Conservation (phyloP, 2,329 filamentous ascomycete species). For the Colletotrichum tropicale region DNA sequence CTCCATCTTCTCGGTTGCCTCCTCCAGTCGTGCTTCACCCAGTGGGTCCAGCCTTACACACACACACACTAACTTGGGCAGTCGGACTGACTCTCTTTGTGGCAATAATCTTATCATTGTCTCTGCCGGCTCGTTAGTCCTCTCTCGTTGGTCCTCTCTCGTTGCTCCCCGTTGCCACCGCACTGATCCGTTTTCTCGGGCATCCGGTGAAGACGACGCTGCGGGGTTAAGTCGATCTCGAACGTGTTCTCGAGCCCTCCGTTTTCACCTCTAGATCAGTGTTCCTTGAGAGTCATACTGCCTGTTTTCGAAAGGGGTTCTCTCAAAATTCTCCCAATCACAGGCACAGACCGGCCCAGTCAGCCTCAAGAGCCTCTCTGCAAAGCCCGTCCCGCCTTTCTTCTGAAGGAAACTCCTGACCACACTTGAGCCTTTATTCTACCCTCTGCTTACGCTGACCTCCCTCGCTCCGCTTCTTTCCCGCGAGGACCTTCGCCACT, state of each 20-base stretch:
- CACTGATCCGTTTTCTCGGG: neutral
- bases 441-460: neutral
- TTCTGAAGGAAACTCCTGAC: too few relatives aligned
- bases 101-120: constrained; percentile 3
- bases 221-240: neutral
- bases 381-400: too few relatives aligned
- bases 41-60: constrained; percentile 1
- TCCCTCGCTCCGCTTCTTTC: neutral
- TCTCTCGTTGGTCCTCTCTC: neutral
- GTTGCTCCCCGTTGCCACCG: neutral
- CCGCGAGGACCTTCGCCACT: neutral
- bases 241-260: neutral
- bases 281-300: too few relatives aligned
- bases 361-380: too few relatives aligned
- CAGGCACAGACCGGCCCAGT: too few relatives aligned
- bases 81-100: neutral
- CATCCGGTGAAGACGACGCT: neutral
- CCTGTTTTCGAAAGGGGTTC: too few relatives aligned
- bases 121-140: neutral
- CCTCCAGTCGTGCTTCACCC: neutral
- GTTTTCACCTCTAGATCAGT: too few relatives aligned
- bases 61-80: neutral
- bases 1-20: neutral
- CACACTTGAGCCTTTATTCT: neutral
- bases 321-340: too few relatives aligned